Percentiles rank a stretch among this genome's conserved stretches.
These are phyloP conservation scores for Ceriops zippeliana DNA, from an alignment of 345 rosid species.

Conservation along the genomic window DNA sequence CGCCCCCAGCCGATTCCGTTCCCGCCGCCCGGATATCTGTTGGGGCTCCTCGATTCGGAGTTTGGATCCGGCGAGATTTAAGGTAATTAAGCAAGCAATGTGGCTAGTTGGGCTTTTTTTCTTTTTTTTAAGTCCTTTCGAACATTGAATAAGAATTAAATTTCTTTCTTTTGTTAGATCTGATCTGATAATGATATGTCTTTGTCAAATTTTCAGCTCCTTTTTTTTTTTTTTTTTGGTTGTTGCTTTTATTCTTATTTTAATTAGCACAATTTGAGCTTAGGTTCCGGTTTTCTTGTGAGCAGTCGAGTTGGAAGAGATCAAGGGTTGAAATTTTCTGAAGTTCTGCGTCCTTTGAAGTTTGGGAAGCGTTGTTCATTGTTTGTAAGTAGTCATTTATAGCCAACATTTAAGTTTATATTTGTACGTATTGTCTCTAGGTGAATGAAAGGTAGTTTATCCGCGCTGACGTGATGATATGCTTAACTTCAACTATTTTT, in stretches of 20 bases:
- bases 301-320: neutral
- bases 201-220: neutral
- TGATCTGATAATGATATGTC: neutral
- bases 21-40: conserved; percentile 16
- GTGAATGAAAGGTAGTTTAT: too few relatives aligned
- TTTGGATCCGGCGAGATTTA: conserved; percentile 16
- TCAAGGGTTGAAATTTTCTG: neutral
- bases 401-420: neutral
- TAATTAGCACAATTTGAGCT: neutral
- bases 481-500: too few relatives aligned
- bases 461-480: too few relatives aligned
- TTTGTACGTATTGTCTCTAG: too few relatives aligned
- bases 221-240: neutral
- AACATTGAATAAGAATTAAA: neutral
- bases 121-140: neutral
- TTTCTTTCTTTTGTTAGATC: neutral
- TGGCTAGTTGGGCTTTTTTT: neutral
- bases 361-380: neutral
- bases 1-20: conserved; percentile 23
- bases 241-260: neutral
- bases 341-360: neutral
- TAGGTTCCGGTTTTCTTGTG: neutral
- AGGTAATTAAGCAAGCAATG: conserved; percentile 17
- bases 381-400: neutral
- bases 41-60: conserved; percentile 5